phyloP scores from a whole-genome alignment of 2,329 filamentous ascomycete species.

The Fusarium tupiense region DNA sequence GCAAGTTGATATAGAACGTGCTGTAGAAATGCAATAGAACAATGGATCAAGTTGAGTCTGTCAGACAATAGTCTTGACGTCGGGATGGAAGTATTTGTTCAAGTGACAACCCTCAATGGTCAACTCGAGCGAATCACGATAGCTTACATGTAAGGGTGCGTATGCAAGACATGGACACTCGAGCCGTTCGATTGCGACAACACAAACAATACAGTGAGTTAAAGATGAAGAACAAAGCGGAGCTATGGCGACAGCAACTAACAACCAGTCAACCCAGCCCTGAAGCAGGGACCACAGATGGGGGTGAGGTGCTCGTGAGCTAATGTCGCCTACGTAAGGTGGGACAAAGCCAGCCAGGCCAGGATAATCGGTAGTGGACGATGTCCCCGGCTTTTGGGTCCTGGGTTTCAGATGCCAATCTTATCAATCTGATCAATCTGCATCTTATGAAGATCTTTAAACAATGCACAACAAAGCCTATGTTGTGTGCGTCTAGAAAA shows the following conservation, averaged over 20 bases:
- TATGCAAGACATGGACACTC: not conserved
- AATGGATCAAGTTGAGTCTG: not conserved
- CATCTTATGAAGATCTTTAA: slow-evolving; percentile 38
- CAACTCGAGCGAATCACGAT: not conserved
- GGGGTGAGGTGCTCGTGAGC: slow-evolving; percentile 13
- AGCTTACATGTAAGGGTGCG: not conserved
- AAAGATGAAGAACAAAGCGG: not conserved
- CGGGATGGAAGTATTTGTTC: not conserved
- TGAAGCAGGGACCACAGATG: slow-evolving; percentile 1
- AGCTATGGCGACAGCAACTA: not conserved
- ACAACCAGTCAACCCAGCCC: not conserved
- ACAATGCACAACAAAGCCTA: not conserved
- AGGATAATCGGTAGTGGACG: slow-evolving; percentile 17
- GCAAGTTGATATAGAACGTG: not conserved
- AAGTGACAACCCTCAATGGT: not conserved
- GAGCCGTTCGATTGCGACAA: not conserved
- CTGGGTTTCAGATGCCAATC: slow-evolving; percentile 30
- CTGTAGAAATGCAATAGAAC: not conserved
- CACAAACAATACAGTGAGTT: not conserved
- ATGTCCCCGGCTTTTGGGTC: slow-evolving; percentile 24
- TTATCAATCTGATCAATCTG: slow-evolving; percentile 46
- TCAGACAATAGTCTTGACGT: not conserved
- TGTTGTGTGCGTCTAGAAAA: not conserved
- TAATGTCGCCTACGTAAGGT: slow-evolving; percentile 13
- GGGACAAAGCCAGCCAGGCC: slow-evolving; percentile 20